Conservation (phyloP, 1,284 basidiomycete species). For the Apiotrichum domesticum region DNA sequence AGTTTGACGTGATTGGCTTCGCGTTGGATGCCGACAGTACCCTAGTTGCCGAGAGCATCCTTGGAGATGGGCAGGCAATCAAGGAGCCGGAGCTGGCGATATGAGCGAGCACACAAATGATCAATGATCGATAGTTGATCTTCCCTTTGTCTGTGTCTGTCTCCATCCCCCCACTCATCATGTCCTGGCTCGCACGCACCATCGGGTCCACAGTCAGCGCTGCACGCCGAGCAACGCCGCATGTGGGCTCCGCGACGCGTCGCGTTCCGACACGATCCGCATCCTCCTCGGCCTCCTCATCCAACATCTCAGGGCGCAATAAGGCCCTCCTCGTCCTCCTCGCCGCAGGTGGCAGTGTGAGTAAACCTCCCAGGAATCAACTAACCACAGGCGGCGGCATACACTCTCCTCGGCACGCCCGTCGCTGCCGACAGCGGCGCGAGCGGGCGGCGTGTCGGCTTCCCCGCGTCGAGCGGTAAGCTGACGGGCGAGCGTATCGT, state of each 20-base stretch:
- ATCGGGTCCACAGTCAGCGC: too few relatives aligned
- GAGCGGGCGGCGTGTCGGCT: not conserved
- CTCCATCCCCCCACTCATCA: too few relatives aligned
- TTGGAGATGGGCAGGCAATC: too few relatives aligned
- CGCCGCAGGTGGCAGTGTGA: not conserved
- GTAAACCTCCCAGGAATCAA: not conserved
- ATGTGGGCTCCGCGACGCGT: not conserved
- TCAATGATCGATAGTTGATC: too few relatives aligned
- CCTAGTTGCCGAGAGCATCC: too few relatives aligned
- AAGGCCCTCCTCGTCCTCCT: not conserved
- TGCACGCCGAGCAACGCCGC: too few relatives aligned
- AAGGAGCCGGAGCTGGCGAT: too few relatives aligned
- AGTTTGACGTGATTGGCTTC: too few relatives aligned
- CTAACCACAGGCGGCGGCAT: constrained; percentile 1
- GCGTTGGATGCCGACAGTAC: too few relatives aligned
- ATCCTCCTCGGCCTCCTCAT: not conserved
- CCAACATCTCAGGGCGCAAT: not conserved
- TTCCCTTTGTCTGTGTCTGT: too few relatives aligned
- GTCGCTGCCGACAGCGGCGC: constrained; percentile 1
- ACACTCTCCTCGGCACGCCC: not conserved
- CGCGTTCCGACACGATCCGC: not conserved
- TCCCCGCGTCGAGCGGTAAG: not conserved
- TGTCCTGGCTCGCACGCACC: too few relatives aligned
- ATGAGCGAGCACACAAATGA: too few relatives aligned
- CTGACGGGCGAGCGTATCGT: constrained; percentile 6